Evolutionary conservation across 768 basidiomycete species (phyloP), one percentile per base, ranked within the genome.

Genomic region (Hygrophoropsis aurantiaca): DNA sequence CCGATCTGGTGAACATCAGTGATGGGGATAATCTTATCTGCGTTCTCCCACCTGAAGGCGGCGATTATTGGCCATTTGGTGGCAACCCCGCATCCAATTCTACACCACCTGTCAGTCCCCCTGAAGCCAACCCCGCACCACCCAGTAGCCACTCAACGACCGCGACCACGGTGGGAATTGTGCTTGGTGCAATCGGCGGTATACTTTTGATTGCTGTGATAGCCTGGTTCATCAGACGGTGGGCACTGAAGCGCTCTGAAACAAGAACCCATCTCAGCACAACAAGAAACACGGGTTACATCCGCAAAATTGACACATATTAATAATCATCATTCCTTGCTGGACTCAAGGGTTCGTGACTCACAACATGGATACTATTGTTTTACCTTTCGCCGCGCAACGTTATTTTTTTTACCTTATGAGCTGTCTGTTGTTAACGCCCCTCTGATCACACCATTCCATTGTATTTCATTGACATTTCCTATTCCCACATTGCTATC

Each of bases 11-110:
- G 53, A 51, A 61, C 13, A 74, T 85, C 20, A 58, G 65, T 11
- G 73, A 83, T 57, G 84, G 74, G 9, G 71, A 84, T 51, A 72
- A 72, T 23, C 62, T 90, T 32, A 85, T 78, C 4, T 90, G 87
- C 52, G 78, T 90, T 44, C 53, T 79, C 11, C 85, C 87, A 23
- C 86, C 87, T 1, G 63, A 71, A 27, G 81, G 80, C 23, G 86
- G 86, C 11, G 75, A 81, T 60, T 85, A 74, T 57, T 89, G 87
- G 87, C 87, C 87, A 0, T 84, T 77, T 48, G 83, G 81, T 13
- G 71, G 71, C 1, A 77, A 78, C 43, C 81, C 80, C 5, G 25
- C 24, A 24, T 50, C 54, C 8, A 66, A 58, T 23, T 57, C 58
- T 27, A 61, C 55, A 11, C 59, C 60, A 21, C 50, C 61, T 0